phyloP scores from a whole-genome alignment of 352 stramenopile genomes.

The Globisporangium nodosum region DNA sequence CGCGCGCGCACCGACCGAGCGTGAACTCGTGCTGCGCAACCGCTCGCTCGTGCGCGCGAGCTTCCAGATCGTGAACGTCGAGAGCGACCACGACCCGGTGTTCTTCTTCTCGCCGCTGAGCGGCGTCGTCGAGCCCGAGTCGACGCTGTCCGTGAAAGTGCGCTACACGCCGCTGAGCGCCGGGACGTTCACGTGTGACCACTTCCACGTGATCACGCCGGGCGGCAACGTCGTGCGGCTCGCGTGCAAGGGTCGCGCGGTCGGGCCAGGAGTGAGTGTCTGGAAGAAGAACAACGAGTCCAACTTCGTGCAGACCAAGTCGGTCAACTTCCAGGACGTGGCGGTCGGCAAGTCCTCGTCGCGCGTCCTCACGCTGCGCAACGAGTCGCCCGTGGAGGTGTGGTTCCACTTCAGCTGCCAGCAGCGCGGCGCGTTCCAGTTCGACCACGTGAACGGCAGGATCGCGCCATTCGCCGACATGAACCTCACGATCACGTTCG shows the following conservation, averaged over 20 bases:
- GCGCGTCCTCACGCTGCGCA: conserved; percentile 79
- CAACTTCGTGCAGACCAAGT: conserved; percentile 66
- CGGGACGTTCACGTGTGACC: conserved; percentile 87
- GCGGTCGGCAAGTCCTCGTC: conserved; percentile 45
- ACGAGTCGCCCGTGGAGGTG: conserved; percentile 67
- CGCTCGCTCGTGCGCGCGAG: conserved; percentile 86
- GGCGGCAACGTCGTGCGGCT: conserved; percentile 82
- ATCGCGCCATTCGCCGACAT: conserved; percentile 77
- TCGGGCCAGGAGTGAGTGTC: conserved; percentile 59
- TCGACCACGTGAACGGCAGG: conserved; percentile 66
- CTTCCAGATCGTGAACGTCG: conserved; percentile 66
- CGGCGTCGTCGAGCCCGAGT: conserved; percentile 74
- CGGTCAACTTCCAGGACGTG: conserved; percentile 90
- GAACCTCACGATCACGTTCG: conserved; percentile 84
- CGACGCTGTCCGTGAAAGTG: conserved; percentile 59
- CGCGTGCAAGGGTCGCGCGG: conserved; percentile 59
- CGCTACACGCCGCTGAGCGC: conserved; percentile 75
- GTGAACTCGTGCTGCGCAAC: conserved; percentile 87
- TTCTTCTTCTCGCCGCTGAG: conserved; percentile 75
- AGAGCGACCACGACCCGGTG: conserved; percentile 81
- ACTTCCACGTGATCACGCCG: conserved; percentile 87
- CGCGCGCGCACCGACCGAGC: conserved; percentile 41
- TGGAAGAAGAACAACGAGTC: conserved; percentile 80
- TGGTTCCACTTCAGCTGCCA: conserved; percentile 80
- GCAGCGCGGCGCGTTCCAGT: conserved; percentile 75